Conservation (phyloP, 768 basidiomycete genomes). For the Infundibulicybe gibba region DNA sequence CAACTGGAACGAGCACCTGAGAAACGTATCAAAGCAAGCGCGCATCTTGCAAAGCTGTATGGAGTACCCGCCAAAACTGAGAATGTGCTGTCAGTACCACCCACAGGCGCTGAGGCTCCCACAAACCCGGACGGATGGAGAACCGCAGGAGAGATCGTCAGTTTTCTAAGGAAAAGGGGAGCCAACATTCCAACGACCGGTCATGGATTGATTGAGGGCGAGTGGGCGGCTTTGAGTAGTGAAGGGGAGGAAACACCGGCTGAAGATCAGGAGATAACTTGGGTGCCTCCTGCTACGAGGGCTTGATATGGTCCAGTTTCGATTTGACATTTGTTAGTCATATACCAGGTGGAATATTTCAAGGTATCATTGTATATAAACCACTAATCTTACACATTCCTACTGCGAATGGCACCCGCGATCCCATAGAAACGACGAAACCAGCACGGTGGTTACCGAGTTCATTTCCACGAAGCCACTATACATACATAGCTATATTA, state of each 20-base stretch:
- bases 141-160: constrained; percentile 65
- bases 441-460: no score
- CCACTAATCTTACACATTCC: no score
- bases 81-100: constrained; percentile 5
- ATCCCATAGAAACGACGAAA: no score
- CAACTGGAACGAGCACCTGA: constrained; percentile 44
- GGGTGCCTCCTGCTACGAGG: constrained; percentile 3
- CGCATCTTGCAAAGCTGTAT: constrained; percentile 44
- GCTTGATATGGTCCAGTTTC: not conserved
- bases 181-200: constrained; percentile 62
- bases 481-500: no score
- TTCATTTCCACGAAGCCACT: no score
- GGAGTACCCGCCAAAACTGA: constrained; percentile 35
- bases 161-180: constrained; percentile 65
- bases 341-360: no score
- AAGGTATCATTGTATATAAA: no score
- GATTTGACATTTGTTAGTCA: no score
- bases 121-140: constrained; percentile 48
- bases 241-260: constrained; percentile 47
- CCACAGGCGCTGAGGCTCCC: constrained; percentile 18
- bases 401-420: no score
- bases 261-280: constrained; percentile 20
- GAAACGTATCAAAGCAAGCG: constrained; percentile 40
- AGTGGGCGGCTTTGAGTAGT: constrained; percentile 71
- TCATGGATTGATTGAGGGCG: constrained; percentile 45